Evolutionary conservation across 306 rosid genomes (phyloP), one percentile per base, ranked within the genome.

Genomic region (Cicer cuneatum): DNA sequence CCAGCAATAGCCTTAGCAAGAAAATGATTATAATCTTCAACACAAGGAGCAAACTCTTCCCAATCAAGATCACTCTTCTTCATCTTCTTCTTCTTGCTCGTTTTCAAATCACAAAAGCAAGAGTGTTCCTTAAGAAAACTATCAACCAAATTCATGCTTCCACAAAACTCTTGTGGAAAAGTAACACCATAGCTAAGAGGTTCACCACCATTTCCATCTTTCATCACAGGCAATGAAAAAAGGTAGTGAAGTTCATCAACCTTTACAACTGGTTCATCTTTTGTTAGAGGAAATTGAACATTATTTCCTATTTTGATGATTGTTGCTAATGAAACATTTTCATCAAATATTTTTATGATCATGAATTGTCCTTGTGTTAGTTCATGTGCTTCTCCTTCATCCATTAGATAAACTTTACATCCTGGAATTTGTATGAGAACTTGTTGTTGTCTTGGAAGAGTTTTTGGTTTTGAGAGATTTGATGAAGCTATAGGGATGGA

Each of bases 181-280:
- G 91, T 87, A 6, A 94, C 93, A 2, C 99, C 99, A 12, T 94
- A 94, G 86, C 95, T 94, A 2, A 92, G 89, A 53, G 95, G 86
- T 66, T 94, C 95, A 7, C 89, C 90, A 21, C 90, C 90, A 41
- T 29, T 29, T 29, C 92, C 94, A 42, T 87, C 93, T 35, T 74
- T 83, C 83, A 90, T 83, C 83, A 90, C 83, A 9, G 99, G 89
- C 86, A 94, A 46, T 0, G 99, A 70, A 78, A 94, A 94, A 0
- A 94, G 82, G 41, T 94, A 94, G 69, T 83, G 83, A 8, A 90
- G 85, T 13, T 79, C 68, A 66, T 86, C 92, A 0, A 94, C 81
- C 83, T 90, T 92, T 83, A 94, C 89, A 0, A 94, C 97, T 0
- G 96, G 99, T 84, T 94, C 99, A 48, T 94, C 99, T 69, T 92